Conservation (phyloP, 1,284 basidiomycete species). For the Wallemia mellicola region DNA sequence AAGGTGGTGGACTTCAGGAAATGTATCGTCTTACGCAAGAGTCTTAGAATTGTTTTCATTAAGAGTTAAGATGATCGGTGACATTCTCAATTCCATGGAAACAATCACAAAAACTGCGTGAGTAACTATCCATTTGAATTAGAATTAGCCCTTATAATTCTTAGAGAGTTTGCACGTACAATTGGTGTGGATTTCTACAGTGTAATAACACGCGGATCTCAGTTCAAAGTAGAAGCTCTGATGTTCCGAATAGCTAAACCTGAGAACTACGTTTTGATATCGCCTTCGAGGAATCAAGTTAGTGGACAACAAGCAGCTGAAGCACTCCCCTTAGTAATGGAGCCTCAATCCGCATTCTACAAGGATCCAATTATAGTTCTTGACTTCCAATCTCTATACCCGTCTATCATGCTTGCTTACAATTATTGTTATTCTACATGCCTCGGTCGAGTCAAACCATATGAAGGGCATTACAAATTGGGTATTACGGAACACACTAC, state of each 20-base stretch:
- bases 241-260: slow-evolving; percentile 96
- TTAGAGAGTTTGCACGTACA: slow-evolving; percentile 64
- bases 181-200: slow-evolving; percentile 94
- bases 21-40: slow-evolving; percentile 24
- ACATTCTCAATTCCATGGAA: slow-evolving; percentile 49
- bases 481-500: slow-evolving; percentile 43
- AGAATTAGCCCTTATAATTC: background rate
- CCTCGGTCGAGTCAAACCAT: slow-evolving; percentile 53
- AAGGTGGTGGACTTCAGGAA: slow-evolving; percentile 34
- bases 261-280: slow-evolving; percentile 62
- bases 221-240: slow-evolving; percentile 96
- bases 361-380: slow-evolving; percentile 67
- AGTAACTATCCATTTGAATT: slow-evolving; percentile 11
- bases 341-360: slow-evolving; percentile 76
- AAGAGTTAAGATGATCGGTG: slow-evolving; percentile 33
- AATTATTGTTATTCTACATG: slow-evolving; percentile 95
- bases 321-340: slow-evolving; percentile 65
- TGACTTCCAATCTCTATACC: slow-evolving; percentile 88
- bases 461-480: slow-evolving; percentile 64
- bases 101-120: slow-evolving; percentile 65
- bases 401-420: slow-evolving; percentile 93
- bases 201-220: slow-evolving; percentile 73
- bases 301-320: slow-evolving; percentile 91
- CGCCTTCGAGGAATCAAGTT: slow-evolving; percentile 36
- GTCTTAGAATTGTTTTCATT: slow-evolving; percentile 33